Evolutionary conservation across 441 rosid genomes (phyloP), one percentile per base, ranked within the genome.

Genomic region (Sinapis alba): DNA sequence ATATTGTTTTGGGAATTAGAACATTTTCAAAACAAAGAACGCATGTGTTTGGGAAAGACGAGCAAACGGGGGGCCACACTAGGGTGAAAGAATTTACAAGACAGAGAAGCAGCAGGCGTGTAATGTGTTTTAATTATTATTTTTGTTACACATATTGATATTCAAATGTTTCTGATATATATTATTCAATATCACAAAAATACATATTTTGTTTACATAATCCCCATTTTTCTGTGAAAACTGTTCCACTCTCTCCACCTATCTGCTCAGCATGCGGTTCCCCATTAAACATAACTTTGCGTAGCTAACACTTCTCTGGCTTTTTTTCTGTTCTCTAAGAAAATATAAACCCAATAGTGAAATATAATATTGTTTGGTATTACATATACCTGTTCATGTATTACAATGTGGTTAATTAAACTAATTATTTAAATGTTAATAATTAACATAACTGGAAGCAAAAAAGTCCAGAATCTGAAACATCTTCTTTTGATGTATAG

Each of bases 1-100:
- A 38, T 36, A 63, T 26, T 7, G 41, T 43, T 64, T 45, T 64
- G 21, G 76, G 56, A 62, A 57, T 64, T 57, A 34, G 43, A 71
- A 65, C 70, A 63, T 63, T 27, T 62, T 15, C 38, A 63, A 28
- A 68, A 57, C 67, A 64, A 32, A 65, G 26, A 70, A 9, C 32
- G 66, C 72, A 77, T 65, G 68, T 77, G 80, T 77, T 65, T 65
- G 68, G 68, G 72, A 71, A 71, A 71, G 76, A 59, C 21, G 76
- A 71, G 62, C 68, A 58, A 45, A 13, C 19, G 10, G 4, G 68
- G 80, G 80, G 68, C 80, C 80, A 63, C 75, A 43, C 20, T 30
- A 65, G 76, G 15, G 30, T 65, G 72, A 77, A 38, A 50, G 47
- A 65, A 71, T 30, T 30, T 71, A 71, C 80, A 76, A 43, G 74